These are phyloP conservation scores for Anisodus acutangulus DNA, from an alignment of 257 asterid genomes.

Conservation along the genomic window DNA sequence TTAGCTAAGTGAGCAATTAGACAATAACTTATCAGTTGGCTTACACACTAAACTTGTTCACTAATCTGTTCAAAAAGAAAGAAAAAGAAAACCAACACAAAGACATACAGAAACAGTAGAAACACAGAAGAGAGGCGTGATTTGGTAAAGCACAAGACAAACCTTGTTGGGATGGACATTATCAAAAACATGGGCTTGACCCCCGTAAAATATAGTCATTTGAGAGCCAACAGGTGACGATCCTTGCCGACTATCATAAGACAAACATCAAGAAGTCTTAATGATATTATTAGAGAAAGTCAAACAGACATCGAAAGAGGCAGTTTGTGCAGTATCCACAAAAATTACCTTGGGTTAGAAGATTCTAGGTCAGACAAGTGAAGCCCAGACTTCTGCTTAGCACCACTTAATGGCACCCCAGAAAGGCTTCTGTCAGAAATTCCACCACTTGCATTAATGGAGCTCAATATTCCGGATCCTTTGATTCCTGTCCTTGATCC, in stretches of 20 bases:
- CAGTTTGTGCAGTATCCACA: not conserved
- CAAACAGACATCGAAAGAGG: not conserved
- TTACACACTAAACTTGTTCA: not conserved
- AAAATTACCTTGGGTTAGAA: slow-evolving; percentile 62
- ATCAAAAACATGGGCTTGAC: slow-evolving; percentile 96
- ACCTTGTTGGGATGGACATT: slow-evolving; percentile 90
- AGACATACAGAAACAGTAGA: slow-evolving; percentile 7
- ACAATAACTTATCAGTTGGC: not conserved
- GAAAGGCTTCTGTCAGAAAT: slow-evolving; percentile 64
- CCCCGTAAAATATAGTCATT: slow-evolving; percentile 94
- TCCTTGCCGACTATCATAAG: slow-evolving; percentile 64
- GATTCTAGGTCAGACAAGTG: slow-evolving; percentile 67
- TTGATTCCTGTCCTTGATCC: slow-evolving; percentile 95
- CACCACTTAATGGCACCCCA: slow-evolving; percentile 61
- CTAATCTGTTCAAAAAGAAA: not conserved
- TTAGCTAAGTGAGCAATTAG: slow-evolving; percentile 23
- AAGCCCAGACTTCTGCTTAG: slow-evolving; percentile 59
- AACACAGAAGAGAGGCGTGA: not conserved
- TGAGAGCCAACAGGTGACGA: slow-evolving; percentile 59
- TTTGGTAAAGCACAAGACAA: slow-evolving; percentile 29
- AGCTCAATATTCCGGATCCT: slow-evolving; percentile 74
- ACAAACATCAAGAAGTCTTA: slow-evolving; percentile 35
- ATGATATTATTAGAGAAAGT: not conserved
- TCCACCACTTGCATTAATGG: slow-evolving; percentile 57
- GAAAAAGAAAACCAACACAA: not conserved